These are phyloP conservation scores for Graphilbum ipis-grandicollis DNA, from an alignment of 2,329 filamentous ascomycete genomes.

Conservation along the genomic window DNA sequence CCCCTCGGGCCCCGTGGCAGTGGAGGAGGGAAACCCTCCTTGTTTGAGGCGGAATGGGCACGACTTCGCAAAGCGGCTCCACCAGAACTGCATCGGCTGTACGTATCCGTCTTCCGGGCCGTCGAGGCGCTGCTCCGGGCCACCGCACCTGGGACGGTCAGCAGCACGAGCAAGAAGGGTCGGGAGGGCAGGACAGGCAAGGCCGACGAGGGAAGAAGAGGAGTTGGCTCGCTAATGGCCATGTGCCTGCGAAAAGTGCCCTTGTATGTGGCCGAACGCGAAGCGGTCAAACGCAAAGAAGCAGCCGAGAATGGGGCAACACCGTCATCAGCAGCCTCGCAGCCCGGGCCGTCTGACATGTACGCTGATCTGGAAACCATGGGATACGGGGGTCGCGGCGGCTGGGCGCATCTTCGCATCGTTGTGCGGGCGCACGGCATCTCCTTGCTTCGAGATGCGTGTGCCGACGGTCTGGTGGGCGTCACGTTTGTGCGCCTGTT, in stretches of 20 bases:
- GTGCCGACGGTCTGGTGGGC: conserved; percentile 23
- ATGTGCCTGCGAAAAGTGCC: conserved; percentile 32
- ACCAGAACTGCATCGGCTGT: conserved; percentile 17
- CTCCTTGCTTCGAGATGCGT: conserved; percentile 22
- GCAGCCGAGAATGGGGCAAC: conserved; percentile 19
- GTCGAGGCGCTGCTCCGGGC: conserved; percentile 26
- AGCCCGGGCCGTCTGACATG: conserved; percentile 23
- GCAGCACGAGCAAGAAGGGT: too few relatives aligned
- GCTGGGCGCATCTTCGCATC: conserved; percentile 27
- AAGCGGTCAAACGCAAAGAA: conserved; percentile 21
- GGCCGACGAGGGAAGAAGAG: too few relatives aligned
- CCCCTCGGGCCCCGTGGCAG: background rate
- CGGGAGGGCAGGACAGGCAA: too few relatives aligned
- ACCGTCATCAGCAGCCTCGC: conserved; percentile 16
- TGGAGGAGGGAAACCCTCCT: conserved; percentile 5
- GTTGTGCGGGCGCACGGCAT: conserved; percentile 30
- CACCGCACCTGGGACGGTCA: conserved; percentile 14
- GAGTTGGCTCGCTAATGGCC: conserved; percentile 23
- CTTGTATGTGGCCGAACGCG: conserved; percentile 26
- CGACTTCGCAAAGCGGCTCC: conserved; percentile 16
- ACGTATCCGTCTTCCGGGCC: conserved; percentile 26
- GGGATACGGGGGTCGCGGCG: conserved; percentile 18
- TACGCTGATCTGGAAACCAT: conserved; percentile 31
- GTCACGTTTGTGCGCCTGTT: conserved; percentile 21
- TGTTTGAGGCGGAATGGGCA: conserved; percentile 18